These are phyloP conservation scores for Aspergillus brasiliensis DNA, from an alignment of 2,329 filamentous ascomycete species.

Conservation along the genomic window DNA sequence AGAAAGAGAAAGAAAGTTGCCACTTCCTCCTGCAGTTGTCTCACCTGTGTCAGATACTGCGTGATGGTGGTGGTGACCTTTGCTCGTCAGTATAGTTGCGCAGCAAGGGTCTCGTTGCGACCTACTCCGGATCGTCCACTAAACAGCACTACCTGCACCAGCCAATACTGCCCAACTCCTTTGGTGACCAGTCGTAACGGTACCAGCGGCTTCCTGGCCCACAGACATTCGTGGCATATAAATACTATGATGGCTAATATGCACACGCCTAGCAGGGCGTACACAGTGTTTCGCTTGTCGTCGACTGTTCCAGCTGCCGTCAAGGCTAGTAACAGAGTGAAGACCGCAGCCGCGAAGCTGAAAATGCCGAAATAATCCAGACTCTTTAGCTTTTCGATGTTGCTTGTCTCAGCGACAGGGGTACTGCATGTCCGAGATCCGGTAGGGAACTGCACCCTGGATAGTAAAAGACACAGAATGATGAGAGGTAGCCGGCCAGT, in stretches of 20 bases:
- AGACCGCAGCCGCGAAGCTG: not conserved
- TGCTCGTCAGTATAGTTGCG: not conserved
- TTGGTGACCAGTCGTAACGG: not conserved
- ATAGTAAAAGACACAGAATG: not conserved
- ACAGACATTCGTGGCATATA: not conserved
- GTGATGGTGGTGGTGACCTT: slow-evolving; percentile 1
- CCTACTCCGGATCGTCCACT: not conserved
- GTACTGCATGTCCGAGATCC: not conserved
- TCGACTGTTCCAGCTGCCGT: not conserved
- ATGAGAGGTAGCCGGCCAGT: slow-evolving; percentile 2
- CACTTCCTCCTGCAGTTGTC: not conserved
- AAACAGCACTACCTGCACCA: not conserved
- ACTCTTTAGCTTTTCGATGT: not conserved
- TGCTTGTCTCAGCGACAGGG: not conserved
- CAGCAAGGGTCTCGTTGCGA: not conserved
- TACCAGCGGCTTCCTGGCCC: not conserved
- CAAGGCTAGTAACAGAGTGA: not conserved
- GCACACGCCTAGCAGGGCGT: not conserved
- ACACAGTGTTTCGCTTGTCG: not conserved
- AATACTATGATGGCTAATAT: not conserved
- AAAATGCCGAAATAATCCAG: not conserved
- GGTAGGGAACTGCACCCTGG: not conserved
- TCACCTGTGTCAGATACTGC: not conserved
- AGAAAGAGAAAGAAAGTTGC: not conserved
- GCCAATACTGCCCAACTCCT: slow-evolving; percentile 4